A percentile compares a stretch with the other conserved stretches of the same genome.
phyloP scores from a whole-genome alignment of 169 alveolate species.

The Besnoitia besnoiti region DNA sequence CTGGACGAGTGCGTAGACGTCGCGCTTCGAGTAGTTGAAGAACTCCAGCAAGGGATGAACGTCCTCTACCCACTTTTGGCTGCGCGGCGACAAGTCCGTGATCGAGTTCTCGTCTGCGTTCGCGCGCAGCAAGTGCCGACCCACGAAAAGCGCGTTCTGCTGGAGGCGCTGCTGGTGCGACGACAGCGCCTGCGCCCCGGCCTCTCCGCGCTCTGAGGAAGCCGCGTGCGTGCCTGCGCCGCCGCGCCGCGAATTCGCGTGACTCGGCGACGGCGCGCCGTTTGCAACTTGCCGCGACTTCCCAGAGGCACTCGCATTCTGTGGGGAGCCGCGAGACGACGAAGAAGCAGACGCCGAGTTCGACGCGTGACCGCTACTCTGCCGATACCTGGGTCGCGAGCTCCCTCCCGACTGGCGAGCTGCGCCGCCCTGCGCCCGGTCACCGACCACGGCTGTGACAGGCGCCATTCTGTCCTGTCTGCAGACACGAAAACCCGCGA shows the following conservation, averaged over 20 bases:
- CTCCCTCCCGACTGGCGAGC: too few relatives aligned
- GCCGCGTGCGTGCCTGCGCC: too few relatives aligned
- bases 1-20: slow-evolving; percentile 52
- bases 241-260: background rate
- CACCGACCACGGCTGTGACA: too few relatives aligned
- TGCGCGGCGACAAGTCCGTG: slow-evolving; percentile 45
- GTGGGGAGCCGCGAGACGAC: background rate
- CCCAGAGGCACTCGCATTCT: too few relatives aligned
- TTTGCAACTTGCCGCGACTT: too few relatives aligned
- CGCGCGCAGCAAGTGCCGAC: background rate
- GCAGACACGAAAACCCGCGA: too few relatives aligned
- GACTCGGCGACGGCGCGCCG: too few relatives aligned
- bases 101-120: background rate
- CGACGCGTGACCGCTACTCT: too few relatives aligned
- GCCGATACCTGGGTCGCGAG: too few relatives aligned
- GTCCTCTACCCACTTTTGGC: slow-evolving; percentile 54
- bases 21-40: slow-evolving; percentile 58
- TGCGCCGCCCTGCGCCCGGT: too few relatives aligned
- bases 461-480: too few relatives aligned
- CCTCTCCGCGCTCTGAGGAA: background rate
- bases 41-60: slow-evolving; percentile 63
- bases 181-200: background rate
- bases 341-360: background rate
- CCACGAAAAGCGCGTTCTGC: background rate
- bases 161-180: slow-evolving; percentile 1